Percentiles rank a stretch among this genome's conserved stretches.
phyloP scores from a whole-genome alignment of 176 grass and related monocot species.

The Pontederia crassipes region DNA sequence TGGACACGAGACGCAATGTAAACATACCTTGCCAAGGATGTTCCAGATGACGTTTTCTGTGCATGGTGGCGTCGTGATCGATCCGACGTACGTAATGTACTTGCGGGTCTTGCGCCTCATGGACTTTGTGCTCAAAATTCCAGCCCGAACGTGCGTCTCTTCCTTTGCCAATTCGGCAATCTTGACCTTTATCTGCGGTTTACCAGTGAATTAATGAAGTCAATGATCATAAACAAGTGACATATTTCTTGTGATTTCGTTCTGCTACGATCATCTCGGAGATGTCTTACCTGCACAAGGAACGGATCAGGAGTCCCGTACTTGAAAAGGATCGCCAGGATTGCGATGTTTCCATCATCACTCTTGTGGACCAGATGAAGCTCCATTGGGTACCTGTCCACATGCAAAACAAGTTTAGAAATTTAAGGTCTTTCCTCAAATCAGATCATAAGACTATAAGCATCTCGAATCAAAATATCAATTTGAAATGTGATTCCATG shows the following conservation, averaged over 20 bases:
- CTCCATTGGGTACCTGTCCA: conserved; percentile 36
- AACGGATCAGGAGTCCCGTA: conserved; percentile 37
- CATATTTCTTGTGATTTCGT: neutral
- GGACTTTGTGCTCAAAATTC: conserved; percentile 17
- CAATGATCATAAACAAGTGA: neutral
- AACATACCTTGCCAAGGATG: conserved; percentile 47
- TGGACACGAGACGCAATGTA: no score
- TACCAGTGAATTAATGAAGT: neutral
- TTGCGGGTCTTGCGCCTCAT: conserved; percentile 31
- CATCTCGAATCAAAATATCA: no score
- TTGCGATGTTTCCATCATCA: conserved; percentile 20
- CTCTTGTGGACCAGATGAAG: conserved; percentile 43
- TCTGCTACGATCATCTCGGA: no score
- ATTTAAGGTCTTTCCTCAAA: no score
- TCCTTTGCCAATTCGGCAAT: conserved; percentile 25
- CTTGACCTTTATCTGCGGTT: conserved; percentile 24
- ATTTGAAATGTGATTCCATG: no score
- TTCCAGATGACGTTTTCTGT: conserved; percentile 52
- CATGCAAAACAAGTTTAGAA: no score
- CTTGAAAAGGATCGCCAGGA: conserved; percentile 42
- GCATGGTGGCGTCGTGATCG: conserved; percentile 67
- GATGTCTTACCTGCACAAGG: conserved; percentile 39
- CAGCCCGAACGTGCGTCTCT: conserved; percentile 9
- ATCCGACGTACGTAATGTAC: conserved; percentile 61
- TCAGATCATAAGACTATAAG: no score